Percentiles rank a stretch among this genome's conserved stretches.
phyloP scores from a whole-genome alignment of 495 filamentous ascomycete genomes.

The Penicillium cinerascens region DNA sequence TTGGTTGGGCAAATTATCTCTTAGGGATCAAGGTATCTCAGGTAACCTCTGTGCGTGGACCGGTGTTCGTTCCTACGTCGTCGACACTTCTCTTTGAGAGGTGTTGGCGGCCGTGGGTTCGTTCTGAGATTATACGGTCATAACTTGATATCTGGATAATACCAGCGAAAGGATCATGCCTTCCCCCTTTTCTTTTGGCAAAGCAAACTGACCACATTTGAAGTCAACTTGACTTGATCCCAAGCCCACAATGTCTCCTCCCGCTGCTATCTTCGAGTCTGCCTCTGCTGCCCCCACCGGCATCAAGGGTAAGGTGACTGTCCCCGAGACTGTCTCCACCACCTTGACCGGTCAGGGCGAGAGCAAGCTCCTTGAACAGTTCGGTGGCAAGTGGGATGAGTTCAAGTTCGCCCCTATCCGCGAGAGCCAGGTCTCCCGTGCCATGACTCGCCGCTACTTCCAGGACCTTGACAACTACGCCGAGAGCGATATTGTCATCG shows the following conservation, averaged over 20 bases:
- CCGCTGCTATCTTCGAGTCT: conserved; percentile 54
- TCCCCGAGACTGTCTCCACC: conserved; percentile 37
- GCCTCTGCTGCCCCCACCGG: conserved; percentile 35
- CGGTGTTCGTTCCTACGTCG: conserved; percentile 57
- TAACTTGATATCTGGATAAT: conserved; percentile 98
- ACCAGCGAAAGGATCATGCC: conserved; percentile 98
- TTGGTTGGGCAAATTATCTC: conserved; percentile 36
- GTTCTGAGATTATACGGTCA: conserved; percentile 94
- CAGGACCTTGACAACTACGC: conserved; percentile 83
- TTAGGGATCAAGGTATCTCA: conserved; percentile 61
- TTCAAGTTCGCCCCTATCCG: conserved; percentile 84
- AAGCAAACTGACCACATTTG: conserved; percentile 30
- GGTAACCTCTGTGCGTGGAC: conserved; percentile 60
- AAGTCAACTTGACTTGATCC: conserved; percentile 40
- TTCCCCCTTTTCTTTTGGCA: conserved; percentile 42
- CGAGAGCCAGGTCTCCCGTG: conserved; percentile 84
- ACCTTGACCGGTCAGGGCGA: conserved; percentile 35
- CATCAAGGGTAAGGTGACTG: conserved; percentile 46
- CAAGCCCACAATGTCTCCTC: conserved; percentile 67
- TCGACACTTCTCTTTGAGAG: conserved; percentile 4
- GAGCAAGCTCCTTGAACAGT: conserved; percentile 56
- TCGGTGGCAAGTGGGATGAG: conserved; percentile 66
- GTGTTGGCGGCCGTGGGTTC: conserved; percentile 37
- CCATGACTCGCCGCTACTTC: conserved; percentile 92
- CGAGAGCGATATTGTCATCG: conserved; percentile 87